phyloP scores from a whole-genome alignment of 1,139 yeast genomes.

The Geotrichum aggregatum region DNA sequence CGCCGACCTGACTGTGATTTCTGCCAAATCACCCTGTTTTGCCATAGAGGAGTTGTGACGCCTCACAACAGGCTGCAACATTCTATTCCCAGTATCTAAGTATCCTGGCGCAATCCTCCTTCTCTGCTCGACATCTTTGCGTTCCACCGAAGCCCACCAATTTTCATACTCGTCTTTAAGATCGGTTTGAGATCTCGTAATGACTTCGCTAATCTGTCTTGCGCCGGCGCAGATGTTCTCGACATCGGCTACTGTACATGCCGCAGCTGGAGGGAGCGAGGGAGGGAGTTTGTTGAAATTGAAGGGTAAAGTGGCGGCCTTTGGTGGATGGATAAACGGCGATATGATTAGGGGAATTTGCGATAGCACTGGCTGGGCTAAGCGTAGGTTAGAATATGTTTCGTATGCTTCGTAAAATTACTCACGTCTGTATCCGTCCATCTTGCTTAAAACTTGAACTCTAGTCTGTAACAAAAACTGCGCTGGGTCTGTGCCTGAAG shows the following conservation, averaged over 20 bases:
- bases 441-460: too few relatives aligned
- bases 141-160: slow-evolving; percentile 36
- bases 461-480: too few relatives aligned
- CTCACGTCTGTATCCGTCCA: slow-evolving; percentile 21
- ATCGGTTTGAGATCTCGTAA: slow-evolving; percentile 30
- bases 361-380: slow-evolving; percentile 50
- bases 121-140: slow-evolving; percentile 32
- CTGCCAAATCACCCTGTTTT: slow-evolving; percentile 9
- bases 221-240: slow-evolving; percentile 30
- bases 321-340: slow-evolving; percentile 55
- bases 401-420: not conserved
- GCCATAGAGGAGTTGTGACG: too few relatives aligned
- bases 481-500: too few relatives aligned
- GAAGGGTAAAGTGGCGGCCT: slow-evolving; percentile 52
- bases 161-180: slow-evolving; percentile 32
- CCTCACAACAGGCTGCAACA: slow-evolving; percentile 38
- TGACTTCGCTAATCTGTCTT: slow-evolving; percentile 29
- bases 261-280: slow-evolving; percentile 35
- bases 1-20: too few relatives aligned
- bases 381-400: not conserved
- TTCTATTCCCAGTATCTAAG: slow-evolving; percentile 34
- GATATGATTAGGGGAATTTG: slow-evolving; percentile 59
- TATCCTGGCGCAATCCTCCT: slow-evolving; percentile 46
- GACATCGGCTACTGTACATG: slow-evolving; percentile 28
- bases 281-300: slow-evolving; percentile 45